Evolutionary conservation across 768 basidiomycete species (phyloP).

Genomic region (Serendipita sp.): DNA sequence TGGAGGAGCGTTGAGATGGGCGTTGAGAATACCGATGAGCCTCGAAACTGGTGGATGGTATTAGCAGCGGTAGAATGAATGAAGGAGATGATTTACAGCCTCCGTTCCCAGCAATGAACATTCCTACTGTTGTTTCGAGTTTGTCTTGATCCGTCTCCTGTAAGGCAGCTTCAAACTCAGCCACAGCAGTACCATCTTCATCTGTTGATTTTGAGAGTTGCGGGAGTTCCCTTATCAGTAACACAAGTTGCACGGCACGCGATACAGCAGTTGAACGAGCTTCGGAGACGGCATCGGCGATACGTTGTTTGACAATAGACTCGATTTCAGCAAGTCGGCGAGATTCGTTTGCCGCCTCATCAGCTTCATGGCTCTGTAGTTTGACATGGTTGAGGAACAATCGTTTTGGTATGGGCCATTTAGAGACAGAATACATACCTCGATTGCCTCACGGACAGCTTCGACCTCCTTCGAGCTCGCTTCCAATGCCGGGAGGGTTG

Average conservation of each 20-base stretch:
- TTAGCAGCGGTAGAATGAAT: not conserved
- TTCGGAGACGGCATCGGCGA: conserved; percentile 38
- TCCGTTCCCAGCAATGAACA: conserved; percentile 1
- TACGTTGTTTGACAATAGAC: conserved; percentile 28
- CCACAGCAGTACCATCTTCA: not conserved
- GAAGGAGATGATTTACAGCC: not conserved
- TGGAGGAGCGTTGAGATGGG: conserved; percentile 8
- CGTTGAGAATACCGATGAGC: conserved; percentile 22
- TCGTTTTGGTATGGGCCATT: not conserved
- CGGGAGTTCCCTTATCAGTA: not conserved
- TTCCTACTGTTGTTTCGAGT: not conserved
- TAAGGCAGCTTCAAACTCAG: not conserved
- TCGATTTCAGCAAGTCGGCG: conserved; percentile 4
- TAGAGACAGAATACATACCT: conserved; percentile 33
- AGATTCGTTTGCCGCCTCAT: conserved; percentile 25
- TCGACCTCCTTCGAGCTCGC: conserved; percentile 66
- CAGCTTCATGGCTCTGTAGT: conserved; percentile 25
- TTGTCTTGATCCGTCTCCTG: not conserved
- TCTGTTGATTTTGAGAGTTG: not conserved
- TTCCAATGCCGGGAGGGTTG: conserved; percentile 59
- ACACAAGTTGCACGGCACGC: not conserved
- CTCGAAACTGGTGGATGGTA: conserved; percentile 25
- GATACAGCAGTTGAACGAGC: conserved; percentile 18
- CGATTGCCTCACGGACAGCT: conserved; percentile 70
- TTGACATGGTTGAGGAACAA: not conserved